phyloP scores from a whole-genome alignment of 495 filamentous ascomycete species.

The Aspergillus incahuasiensis region DNA sequence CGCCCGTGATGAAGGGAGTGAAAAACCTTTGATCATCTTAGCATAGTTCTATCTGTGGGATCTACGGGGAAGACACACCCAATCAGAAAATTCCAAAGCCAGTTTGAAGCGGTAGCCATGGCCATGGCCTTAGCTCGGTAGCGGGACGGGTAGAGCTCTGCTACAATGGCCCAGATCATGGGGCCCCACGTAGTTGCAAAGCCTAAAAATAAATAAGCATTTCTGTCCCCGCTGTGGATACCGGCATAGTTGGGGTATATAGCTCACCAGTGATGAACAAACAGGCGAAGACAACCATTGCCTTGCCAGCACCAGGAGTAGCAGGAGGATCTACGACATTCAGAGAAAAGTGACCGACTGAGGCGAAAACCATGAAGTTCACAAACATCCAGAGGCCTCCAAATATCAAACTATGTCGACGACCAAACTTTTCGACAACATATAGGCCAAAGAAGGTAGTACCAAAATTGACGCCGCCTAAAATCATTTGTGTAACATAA shows the following conservation, averaged over 20 bases:
- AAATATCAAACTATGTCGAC: conserved; percentile 58
- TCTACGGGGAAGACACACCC: no score
- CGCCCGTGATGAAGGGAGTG: conserved; percentile 65
- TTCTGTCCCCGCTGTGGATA: background rate
- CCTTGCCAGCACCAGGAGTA: conserved; percentile 57
- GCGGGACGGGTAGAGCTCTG: conserved; percentile 73
- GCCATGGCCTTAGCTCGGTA: conserved; percentile 72
- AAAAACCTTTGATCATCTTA: conserved; percentile 47
- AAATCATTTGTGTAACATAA: conserved; percentile 68
- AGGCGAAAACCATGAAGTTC: conserved; percentile 68
- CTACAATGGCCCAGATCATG: conserved; percentile 71
- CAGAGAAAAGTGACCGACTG: conserved; percentile 60
- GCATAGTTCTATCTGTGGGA: no score
- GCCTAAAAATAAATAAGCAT: conserved; percentile 10
- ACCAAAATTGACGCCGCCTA: conserved; percentile 66
- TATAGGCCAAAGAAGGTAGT: conserved; percentile 67
- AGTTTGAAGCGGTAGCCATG: conserved; percentile 72
- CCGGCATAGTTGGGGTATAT: background rate
- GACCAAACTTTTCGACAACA: conserved; percentile 63
- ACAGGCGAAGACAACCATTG: conserved; percentile 47
- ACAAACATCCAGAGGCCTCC: conserved; percentile 67
- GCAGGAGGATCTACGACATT: conserved; percentile 48
- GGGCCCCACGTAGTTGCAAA: conserved; percentile 66
- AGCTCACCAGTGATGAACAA: conserved; percentile 41
- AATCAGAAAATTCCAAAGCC: conserved; percentile 82